Conservation (phyloP, 179 eudicot species). For the Carnegiea gigantea region DNA sequence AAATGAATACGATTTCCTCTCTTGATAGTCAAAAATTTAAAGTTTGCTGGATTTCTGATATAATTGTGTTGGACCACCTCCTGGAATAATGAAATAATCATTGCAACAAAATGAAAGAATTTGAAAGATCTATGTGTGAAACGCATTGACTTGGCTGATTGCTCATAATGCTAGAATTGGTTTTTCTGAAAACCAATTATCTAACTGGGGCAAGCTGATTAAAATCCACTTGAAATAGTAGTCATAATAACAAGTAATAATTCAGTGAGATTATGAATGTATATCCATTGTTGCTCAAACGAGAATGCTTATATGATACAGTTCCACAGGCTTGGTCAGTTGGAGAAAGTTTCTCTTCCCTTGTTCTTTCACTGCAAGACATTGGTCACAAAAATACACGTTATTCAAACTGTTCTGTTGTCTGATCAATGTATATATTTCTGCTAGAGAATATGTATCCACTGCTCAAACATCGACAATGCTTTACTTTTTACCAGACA, state of each 20-base stretch:
- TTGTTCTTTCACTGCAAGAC: neutral
- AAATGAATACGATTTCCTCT: neutral
- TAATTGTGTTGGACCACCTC: neutral
- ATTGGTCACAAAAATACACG: neutral
- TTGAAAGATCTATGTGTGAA: neutral
- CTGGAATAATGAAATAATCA: neutral
- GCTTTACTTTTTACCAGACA: conserved; percentile 54
- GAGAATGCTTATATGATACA: neutral
- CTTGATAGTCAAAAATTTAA: neutral
- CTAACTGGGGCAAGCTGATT: neutral
- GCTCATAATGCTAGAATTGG: too few species aligned
- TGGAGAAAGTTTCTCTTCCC: neutral
- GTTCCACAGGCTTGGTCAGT: neutral
- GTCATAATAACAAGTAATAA: neutral
- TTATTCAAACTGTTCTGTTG: neutral
- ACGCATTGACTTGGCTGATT: neutral
- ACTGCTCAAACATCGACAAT: neutral
- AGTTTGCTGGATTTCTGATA: neutral
- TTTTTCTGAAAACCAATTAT: neutral
- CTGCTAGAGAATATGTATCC: neutral
- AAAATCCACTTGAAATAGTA: neutral
- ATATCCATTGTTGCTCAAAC: neutral
- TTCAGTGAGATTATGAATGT: neutral
- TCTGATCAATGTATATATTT: neutral
- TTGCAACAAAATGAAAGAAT: neutral